These are phyloP conservation scores for Microbotryum scabiosae DNA, from an alignment of 1,284 basidiomycete genomes.

Conservation along the genomic window DNA sequence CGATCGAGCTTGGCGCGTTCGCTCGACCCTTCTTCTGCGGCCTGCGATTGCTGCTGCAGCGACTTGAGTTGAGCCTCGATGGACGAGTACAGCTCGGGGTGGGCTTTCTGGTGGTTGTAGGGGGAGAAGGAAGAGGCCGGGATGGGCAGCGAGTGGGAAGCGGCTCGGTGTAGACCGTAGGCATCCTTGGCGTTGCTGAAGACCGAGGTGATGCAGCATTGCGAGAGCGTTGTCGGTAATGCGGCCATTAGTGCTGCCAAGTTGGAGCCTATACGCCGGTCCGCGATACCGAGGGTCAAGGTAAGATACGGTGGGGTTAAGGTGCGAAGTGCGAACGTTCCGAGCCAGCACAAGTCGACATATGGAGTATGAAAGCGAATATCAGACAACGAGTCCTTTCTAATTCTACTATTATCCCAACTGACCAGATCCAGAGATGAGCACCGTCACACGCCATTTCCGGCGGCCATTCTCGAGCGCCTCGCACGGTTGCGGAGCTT, in stretches of 20 bases:
- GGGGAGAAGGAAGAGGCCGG: conserved; percentile 75
- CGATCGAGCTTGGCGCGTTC: not conserved
- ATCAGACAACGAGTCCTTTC: not conserved
- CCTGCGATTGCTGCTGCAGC: not conserved
- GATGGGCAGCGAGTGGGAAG: conserved; percentile 52
- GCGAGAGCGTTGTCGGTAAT: conserved; percentile 45
- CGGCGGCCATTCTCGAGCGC: not conserved
- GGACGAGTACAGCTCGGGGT: conserved; percentile 46
- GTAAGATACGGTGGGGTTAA: not conserved
- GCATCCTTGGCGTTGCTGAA: conserved; percentile 89
- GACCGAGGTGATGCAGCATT: conserved; percentile 67
- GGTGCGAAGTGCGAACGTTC: not conserved
- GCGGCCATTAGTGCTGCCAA: conserved; percentile 93
- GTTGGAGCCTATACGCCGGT: conserved; percentile 62
- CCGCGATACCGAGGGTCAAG: not conserved
- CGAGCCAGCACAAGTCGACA: not conserved
- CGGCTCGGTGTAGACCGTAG: conserved; percentile 75
- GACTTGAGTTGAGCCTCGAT: not conserved
- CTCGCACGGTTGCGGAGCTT: too few relatives aligned
- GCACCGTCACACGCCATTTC: conserved; percentile 49
- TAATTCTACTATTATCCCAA: not conserved
- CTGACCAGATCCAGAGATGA: conserved; percentile 76
- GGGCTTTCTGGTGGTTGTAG: conserved; percentile 69
- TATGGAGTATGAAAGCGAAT: conserved; percentile 5
- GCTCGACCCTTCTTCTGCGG: not conserved